Evolutionary conservation across 192 early-diverging fungal genomes (phyloP), one percentile per base, ranked within the genome.

Genomic region (Gryganskiella cystojenkinii): DNA sequence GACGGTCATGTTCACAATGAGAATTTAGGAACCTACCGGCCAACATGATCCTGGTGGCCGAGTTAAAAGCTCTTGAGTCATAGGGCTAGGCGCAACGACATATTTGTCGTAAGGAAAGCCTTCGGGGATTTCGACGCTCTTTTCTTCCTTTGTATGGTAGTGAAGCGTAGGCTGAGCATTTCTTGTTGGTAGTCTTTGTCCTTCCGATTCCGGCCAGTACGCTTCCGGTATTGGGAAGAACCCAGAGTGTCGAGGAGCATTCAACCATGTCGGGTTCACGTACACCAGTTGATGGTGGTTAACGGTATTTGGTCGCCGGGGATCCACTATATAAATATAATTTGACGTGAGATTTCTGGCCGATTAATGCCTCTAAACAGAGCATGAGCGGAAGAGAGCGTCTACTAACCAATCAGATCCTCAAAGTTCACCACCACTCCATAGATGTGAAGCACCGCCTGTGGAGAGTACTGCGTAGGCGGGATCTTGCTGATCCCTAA

Each of bases 91-190:
- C 31, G 92, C 91, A 54, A 95, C 88, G 53, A 79, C 86, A 59
- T 90, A 93, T 70, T 93, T 87, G 81, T 93, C 92, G 42, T 91
- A 89, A 4, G 91, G 91, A 67, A 95, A 93, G 58, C 89, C 89
- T 24, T 87, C 73, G 1, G 91, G 90, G 17, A 95, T 90, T 1
- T 84, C 79, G 60, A 89, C 85, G 20, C 81, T 69, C 10, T 78
- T 82, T 80, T 91, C 78, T 10, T 70, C 74, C 17, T 69, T 69
- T 27, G 83, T 71, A 64, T 88, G 71, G 63, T 87, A 85, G 55
- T 87, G 67, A n/a, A 95, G 57, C 3, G 82, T 85, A 0, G 93
- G 93, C 46, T 91, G 87, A 0, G 93, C 91, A 28, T 67, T 82
- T 53, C 90, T 82, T 9, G 66, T 70, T 3, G 89, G 86, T 52